These are phyloP conservation scores for Dipteronia sinensis DNA, from an alignment of 345 rosid genomes.

Conservation along the genomic window DNA sequence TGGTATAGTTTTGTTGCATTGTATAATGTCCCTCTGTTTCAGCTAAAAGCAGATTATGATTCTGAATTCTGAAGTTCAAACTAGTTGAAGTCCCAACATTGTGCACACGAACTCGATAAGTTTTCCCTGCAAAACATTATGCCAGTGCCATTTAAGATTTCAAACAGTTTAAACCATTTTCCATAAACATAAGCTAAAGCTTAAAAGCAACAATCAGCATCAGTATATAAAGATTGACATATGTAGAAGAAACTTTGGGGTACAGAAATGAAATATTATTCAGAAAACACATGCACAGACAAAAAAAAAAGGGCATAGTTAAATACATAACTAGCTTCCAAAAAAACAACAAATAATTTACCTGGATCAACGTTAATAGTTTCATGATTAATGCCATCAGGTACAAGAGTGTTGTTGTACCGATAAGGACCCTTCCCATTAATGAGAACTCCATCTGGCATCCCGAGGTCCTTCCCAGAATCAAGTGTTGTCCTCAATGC, in stretches of 20 bases:
- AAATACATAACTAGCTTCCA: background rate
- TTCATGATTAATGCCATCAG: conserved; percentile 75
- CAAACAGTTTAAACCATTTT: background rate
- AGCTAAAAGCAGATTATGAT: conserved; percentile 76
- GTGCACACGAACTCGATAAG: conserved; percentile 80
- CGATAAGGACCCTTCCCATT: conserved; percentile 92
- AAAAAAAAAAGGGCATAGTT: background rate
- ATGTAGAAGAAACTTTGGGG: background rate
- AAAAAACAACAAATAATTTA: conserved; percentile 16
- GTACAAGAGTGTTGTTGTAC: conserved; percentile 72
- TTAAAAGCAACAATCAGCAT: background rate
- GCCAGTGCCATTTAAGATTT: conserved; percentile 11
- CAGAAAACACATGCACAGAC: background rate
- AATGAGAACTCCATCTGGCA: conserved; percentile 96
- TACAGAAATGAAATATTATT: background rate
- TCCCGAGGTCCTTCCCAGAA: conserved; percentile 83
- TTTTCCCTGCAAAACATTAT: conserved; percentile 65
- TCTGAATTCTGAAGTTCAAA: conserved; percentile 94
- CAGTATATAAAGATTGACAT: background rate
- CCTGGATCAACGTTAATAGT: conserved; percentile 80
- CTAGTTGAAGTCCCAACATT: conserved; percentile 91
- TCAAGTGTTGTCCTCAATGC: conserved; percentile 70
- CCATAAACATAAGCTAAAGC: background rate
- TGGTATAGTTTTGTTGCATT: conserved; percentile 63
- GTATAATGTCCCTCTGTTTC: conserved; percentile 91